Evolutionary conservation across 2,329 filamentous ascomycete genomes (phyloP), one percentile per base, ranked within the genome.

Genomic region (Nothophaeocryptopus gaeumannii): DNA sequence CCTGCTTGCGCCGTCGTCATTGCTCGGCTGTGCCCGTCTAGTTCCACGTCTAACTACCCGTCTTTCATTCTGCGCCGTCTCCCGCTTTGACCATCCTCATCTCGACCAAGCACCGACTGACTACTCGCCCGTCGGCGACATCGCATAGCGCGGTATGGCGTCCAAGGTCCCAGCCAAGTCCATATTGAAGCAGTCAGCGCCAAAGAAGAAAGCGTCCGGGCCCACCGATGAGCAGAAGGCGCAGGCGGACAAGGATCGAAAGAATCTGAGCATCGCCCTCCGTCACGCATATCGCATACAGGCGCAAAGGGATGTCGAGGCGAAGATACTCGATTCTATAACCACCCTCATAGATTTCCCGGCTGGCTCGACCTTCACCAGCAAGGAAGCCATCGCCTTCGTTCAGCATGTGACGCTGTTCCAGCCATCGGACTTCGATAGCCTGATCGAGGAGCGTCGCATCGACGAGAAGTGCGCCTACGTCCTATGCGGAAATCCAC

Each of bases 381-480:
- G 78, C 1, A 67, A 78, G 30, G 89, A 96, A 66, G 78, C 78
- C 1, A 67, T 71, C 34, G 72, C 74, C 46, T 90, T 97, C 71
- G 83, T 84, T 60, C 65, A 74, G 3, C 78, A 82, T 32, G 73
- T 97, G 16, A 73, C 78, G 8, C 77, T 82, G 37, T 97, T 96
- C 71, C 88, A 92, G 66, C 89, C 91, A 1, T 78, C 80, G 45
- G 92, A 99, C 73, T 95, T 95, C 73, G 89, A 96, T 65, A 86
- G 88, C 57, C 75, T 97, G 42, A 84, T 96, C 53, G 80, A 86
- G 57, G 93, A 99, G 74, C 87, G 93, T 63, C 95, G 95, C 67
- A 86, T 89, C 58, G 85, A 88, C 60, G 81, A 79, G 37, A 78
- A 81, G 14, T 99, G 93, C 71, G 93, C 90, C 1, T 97, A 96